Conservation (phyloP, 345 rosid genomes). For the Heritiera fomes region DNA sequence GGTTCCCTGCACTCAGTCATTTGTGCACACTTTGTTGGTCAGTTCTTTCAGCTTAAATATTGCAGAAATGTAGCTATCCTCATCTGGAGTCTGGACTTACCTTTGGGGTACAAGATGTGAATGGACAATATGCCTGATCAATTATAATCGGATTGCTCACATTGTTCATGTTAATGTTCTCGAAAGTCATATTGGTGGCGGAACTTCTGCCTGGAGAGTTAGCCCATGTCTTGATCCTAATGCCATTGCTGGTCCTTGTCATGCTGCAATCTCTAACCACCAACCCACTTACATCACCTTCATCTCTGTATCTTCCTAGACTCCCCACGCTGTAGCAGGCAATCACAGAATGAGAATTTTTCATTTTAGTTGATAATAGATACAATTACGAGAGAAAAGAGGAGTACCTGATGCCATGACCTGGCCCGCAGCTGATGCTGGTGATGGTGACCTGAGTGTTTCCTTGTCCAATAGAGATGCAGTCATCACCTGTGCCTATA, state of each 20-base stretch:
- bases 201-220: slow-evolving; percentile 50
- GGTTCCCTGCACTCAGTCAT: slow-evolving; percentile 24
- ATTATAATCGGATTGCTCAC: slow-evolving; percentile 61
- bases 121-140: slow-evolving; percentile 58
- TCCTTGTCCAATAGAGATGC: slow-evolving; percentile 51
- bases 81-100: slow-evolving; percentile 23
- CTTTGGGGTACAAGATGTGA: slow-evolving; percentile 42
- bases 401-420: slow-evolving; percentile 47
- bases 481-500: slow-evolving; percentile 63
- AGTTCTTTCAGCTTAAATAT: not conserved
- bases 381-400: not conserved
- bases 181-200: slow-evolving; percentile 62
- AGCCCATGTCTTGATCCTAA: slow-evolving; percentile 71
- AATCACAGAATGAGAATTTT: not conserved
- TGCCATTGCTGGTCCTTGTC: slow-evolving; percentile 47
- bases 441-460: slow-evolving; percentile 35
- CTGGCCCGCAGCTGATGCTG: slow-evolving; percentile 39
- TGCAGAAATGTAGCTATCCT: not conserved
- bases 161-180: slow-evolving; percentile 50
- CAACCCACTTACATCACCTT: slow-evolving; percentile 50
- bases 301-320: slow-evolving; percentile 51
- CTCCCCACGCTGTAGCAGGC: slow-evolving; percentile 48
- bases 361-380: not conserved
- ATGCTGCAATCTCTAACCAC: slow-evolving; percentile 53
- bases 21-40: not conserved